A percentile compares a stretch with the other conserved stretches of the same genome.
Evolutionary conservation across 2,329 filamentous ascomycete species (phyloP).

Genomic region (Scytalidium sp.): DNA sequence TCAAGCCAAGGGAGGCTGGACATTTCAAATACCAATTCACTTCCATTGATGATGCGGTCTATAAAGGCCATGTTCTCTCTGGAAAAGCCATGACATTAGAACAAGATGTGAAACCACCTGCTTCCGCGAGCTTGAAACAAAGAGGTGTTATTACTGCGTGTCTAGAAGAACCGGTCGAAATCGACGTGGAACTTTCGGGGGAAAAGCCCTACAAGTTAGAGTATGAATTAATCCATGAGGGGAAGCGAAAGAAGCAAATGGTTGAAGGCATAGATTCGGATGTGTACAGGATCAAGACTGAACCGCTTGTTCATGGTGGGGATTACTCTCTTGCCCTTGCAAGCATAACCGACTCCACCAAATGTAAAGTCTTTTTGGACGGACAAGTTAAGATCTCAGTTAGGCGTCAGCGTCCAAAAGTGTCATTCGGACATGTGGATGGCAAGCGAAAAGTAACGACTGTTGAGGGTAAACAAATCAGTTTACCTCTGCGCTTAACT

Average conservation of each 20-base stretch:
- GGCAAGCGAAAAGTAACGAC: constrained; percentile 72
- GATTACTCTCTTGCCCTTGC: constrained; percentile 86
- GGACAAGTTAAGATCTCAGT: constrained; percentile 84
- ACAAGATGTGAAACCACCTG: constrained; percentile 90
- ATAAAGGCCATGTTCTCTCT: constrained; percentile 61
- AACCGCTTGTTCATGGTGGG: constrained; percentile 72
- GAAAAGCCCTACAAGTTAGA: constrained; percentile 87
- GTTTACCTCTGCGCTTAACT: constrained; percentile 78
- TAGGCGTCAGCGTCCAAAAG: constrained; percentile 82
- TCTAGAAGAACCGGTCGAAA: constrained; percentile 74
- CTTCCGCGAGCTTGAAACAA: constrained; percentile 69
- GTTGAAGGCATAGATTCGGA: constrained; percentile 60
- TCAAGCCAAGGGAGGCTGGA: constrained; percentile 78
- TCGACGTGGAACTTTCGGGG: constrained; percentile 73
- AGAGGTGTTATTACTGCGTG: constrained; percentile 64
- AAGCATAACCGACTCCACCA: constrained; percentile 80
- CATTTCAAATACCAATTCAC: constrained; percentile 84
- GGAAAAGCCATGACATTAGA: constrained; percentile 65
- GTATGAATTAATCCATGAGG: constrained; percentile 89
- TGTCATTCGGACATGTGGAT: constrained; percentile 80
- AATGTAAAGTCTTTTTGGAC: constrained; percentile 82
- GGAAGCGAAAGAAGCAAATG: constrained; percentile 71
- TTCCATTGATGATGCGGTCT: constrained; percentile 78
- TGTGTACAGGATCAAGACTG: constrained; percentile 70
- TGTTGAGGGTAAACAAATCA: constrained; percentile 70